These are phyloP conservation scores for Penicillium occitanis DNA, from an alignment of 2,329 filamentous ascomycete species.

Conservation along the genomic window DNA sequence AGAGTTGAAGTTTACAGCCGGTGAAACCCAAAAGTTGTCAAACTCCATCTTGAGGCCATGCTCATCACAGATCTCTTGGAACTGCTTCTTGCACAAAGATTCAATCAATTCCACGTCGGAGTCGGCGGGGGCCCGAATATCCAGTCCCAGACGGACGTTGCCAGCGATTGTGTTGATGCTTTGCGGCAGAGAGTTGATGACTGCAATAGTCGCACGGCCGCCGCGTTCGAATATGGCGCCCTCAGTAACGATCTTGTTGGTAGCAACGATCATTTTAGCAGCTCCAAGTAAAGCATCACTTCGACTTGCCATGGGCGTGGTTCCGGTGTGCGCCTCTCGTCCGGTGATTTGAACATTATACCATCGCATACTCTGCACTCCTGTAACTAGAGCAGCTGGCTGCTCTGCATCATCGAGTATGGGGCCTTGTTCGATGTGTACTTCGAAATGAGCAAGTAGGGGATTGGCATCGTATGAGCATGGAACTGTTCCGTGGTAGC, in stretches of 20 bases:
- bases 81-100: neutral
- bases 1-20: constrained; percentile 11
- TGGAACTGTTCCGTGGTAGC: constrained; percentile 60
- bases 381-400: constrained; percentile 65
- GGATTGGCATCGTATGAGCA: constrained; percentile 57
- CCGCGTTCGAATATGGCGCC: constrained; percentile 34
- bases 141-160: constrained; percentile 62
- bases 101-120: constrained; percentile 19
- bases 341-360: constrained; percentile 63
- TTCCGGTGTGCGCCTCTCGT: constrained; percentile 68
- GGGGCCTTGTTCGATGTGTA: constrained; percentile 79
- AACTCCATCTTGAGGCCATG: constrained; percentile 6
- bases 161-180: constrained; percentile 69
- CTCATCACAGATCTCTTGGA: neutral
- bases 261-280: constrained; percentile 62
- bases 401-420: constrained; percentile 62
- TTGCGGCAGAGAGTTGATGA: constrained; percentile 61
- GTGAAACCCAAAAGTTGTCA: constrained; percentile 15
- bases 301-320: constrained; percentile 63
- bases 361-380: constrained; percentile 71
- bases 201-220: constrained; percentile 66
- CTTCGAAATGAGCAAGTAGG: constrained; percentile 73
- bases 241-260: constrained; percentile 59
- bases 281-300: constrained; percentile 65
- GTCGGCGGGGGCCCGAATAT: constrained; percentile 52